phyloP scores from a whole-genome alignment of 1,139 yeast species.

The Blastobotrys proliferans region DNA sequence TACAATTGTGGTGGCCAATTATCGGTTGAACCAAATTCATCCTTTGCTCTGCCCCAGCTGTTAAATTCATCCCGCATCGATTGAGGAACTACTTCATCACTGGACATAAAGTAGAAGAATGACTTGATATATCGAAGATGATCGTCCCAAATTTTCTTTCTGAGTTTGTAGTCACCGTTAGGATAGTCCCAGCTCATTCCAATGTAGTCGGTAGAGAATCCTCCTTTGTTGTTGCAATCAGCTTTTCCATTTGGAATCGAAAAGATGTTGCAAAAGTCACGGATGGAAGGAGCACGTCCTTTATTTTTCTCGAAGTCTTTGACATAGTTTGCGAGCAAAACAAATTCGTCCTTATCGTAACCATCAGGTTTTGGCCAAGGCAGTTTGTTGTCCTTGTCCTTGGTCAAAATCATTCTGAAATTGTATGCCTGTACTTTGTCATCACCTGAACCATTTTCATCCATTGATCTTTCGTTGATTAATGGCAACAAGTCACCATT shows the following conservation, averaged over 20 bases:
- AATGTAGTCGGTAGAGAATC: conserved; percentile 1
- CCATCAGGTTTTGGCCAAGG: conserved; percentile 2
- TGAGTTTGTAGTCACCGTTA: background rate
- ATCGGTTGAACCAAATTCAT: background rate
- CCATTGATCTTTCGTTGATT: background rate
- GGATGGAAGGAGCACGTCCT: background rate
- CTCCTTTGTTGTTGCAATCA: conserved; percentile 1
- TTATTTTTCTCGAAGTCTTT: background rate
- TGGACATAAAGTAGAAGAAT: conserved; percentile 2
- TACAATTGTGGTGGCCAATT: conserved; percentile 1
- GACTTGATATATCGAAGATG: conserved; percentile 1
- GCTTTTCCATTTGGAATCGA: background rate
- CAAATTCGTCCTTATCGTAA: background rate
- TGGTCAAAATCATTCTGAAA: background rate
- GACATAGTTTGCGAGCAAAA: conserved; percentile 1
- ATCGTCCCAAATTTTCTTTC: background rate
- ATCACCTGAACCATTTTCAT: background rate
- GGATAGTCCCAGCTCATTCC: conserved; percentile 4
- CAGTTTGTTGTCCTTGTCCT: background rate
- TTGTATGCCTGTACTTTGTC: conserved; percentile 2
- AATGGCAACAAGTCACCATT: conserved; percentile 1
- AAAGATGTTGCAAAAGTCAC: background rate
- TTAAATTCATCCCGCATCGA: background rate
- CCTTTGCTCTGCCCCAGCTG: background rate
- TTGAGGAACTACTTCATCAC: background rate